phyloP scores from a whole-genome alignment of 2,329 filamentous ascomycete species.

The Endoconidiophora polonica region DNA sequence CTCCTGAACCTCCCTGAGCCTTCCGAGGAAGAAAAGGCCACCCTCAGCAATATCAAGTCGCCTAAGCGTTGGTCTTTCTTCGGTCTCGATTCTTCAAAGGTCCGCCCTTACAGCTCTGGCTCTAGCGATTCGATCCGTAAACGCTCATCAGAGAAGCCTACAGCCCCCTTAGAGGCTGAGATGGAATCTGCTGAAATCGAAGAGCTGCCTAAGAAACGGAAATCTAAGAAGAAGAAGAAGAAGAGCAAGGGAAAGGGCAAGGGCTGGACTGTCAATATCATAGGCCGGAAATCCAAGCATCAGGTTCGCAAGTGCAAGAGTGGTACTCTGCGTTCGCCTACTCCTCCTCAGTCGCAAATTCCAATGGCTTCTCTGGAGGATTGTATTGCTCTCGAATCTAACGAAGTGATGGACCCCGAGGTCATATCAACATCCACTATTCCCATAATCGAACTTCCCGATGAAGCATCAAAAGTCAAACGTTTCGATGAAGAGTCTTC shows the following conservation, averaged over 20 bases:
- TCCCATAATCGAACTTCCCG: conserved; percentile 17
- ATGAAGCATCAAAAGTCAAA: conserved; percentile 6
- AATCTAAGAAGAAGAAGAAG: conserved; percentile 22
- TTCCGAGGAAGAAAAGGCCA: conserved; percentile 18
- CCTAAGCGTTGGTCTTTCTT: conserved; percentile 47
- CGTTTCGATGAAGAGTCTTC: conserved; percentile 40
- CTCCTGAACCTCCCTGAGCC: conserved; percentile 25
- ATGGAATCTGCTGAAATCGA: conserved; percentile 17
- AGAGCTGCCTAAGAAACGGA: conserved; percentile 31
- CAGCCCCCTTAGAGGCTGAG: neutral
- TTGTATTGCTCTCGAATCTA: conserved; percentile 8
- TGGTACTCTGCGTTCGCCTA: conserved; percentile 26
- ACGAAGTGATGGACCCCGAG: conserved; percentile 12
- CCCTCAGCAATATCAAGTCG: conserved; percentile 32
- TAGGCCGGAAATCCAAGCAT: conserved; percentile 44
- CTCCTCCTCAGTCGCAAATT: conserved; percentile 21
- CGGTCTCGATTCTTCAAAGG: conserved; percentile 34
- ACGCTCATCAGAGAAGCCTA: conserved; percentile 21
- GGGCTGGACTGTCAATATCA: conserved; percentile 50
- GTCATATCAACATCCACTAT: conserved; percentile 5
- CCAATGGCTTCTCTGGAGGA: conserved; percentile 9
- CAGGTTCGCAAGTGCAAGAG: conserved; percentile 25
- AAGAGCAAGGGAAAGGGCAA: conserved; percentile 53
- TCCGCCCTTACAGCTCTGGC: neutral
- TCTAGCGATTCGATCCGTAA: conserved; percentile 1